phyloP scores from a whole-genome alignment of 345 rosid genomes.

The Psidium friedrichsthalianum region DNA sequence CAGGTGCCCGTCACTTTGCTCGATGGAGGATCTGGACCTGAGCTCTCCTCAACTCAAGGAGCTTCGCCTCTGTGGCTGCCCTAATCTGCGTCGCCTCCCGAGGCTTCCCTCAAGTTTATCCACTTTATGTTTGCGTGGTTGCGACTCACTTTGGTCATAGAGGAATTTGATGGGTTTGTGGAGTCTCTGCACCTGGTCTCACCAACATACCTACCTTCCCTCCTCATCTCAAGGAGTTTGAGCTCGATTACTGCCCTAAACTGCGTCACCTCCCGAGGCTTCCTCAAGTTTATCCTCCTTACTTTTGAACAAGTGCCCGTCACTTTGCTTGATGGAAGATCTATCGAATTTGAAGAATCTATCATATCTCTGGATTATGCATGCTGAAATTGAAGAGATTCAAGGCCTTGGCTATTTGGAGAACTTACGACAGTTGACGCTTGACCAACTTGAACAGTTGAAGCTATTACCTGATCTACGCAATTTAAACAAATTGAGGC shows the following conservation, averaged over 20 bases:
- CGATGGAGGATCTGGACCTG: neutral
- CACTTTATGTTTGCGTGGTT: no score
- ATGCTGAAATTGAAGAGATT: neutral
- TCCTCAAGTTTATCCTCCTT: neutral
- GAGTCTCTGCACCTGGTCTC: no score
- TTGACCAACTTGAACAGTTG: neutral
- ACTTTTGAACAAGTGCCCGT: fast-evolving
- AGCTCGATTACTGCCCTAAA: no score
- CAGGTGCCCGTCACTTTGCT: fast-evolving
- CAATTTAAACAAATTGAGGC: no score
- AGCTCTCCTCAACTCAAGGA: neutral
- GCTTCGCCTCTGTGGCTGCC: fast-evolving
- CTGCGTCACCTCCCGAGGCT: neutral
- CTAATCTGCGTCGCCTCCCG: neutral
- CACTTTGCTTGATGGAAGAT: neutral
- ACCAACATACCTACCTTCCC: no score
- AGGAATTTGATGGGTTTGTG: no score
- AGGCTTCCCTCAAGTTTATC: neutral
- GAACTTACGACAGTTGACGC: neutral
- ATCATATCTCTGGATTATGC: fast-evolving
- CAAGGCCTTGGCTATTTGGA: neutral
- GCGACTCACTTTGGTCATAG: no score
- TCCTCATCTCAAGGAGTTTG: no score
- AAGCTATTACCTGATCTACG: no score
- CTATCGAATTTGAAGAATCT: neutral